Evolutionary conservation across 1,284 basidiomycete genomes (phyloP), one percentile per base, ranked within the genome.

Genomic region (Ceratobasidium sp.): DNA sequence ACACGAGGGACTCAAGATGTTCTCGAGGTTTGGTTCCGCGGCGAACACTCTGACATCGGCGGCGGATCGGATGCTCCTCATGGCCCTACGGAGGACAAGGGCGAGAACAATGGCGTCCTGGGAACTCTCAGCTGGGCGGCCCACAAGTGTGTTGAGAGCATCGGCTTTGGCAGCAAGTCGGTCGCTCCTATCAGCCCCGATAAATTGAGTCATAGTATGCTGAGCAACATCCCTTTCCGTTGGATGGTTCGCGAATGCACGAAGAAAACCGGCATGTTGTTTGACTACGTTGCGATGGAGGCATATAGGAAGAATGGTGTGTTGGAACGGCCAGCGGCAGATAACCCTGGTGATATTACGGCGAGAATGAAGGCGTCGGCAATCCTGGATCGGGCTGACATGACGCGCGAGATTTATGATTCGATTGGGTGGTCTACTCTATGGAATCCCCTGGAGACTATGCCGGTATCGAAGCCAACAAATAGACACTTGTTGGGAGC

Each of bases 181-280:
- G 36, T 11, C n/a, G n/a, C n/a, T 56, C 53, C n/a, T n/a, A 27
- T 19, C 53, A 56, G 36, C 19, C 36, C 36, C 36, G 11, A 41
- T 11, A 11, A 41, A 41, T 5, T 11, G 11, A 11, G 11, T n/a
- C 27, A 57, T 17, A 31, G 15, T 24, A 60, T 60, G 57, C 57
- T 60, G 19, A 60, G 57, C 33, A 60, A 60, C 27, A 60, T 60
- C 29, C 36, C 33, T 11, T 36, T 73, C 9, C 71, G 71, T 5
- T 73, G 71, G 71, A 73, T 73, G 71, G 31, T 76, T 47, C 63
- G 51, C 29, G 60, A 76, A 36, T 47, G 47, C 14, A 27, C 57
- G 36, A n/a, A 60, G 19, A 54, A 75, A 6, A 48, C 74, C 19
- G 75, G 75, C 0, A 65, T 76, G 31, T 5, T 76, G 15, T 67